phyloP scores from a whole-genome alignment of 2,329 filamentous ascomycete genomes.

The Orbilia brochopaga region DNA sequence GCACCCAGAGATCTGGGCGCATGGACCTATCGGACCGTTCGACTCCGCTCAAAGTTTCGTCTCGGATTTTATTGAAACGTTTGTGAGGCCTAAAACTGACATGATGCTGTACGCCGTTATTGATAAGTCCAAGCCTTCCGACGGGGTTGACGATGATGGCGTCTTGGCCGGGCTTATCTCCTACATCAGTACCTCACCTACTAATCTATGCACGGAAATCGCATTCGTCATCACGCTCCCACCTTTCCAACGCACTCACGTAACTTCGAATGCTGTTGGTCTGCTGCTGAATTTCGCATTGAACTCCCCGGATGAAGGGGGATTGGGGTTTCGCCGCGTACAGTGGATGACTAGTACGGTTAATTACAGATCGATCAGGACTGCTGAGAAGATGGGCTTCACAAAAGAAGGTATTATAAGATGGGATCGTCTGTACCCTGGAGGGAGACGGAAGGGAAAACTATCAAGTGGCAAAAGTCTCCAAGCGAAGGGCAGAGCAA shows the following conservation, averaged over 20 bases:
- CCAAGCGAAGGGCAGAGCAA: conserved; percentile 21
- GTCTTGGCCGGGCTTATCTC: conserved; percentile 55
- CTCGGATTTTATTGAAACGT: conserved; percentile 35
- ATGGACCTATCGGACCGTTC: conserved; percentile 52
- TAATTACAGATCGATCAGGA: conserved; percentile 54
- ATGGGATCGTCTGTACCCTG: conserved; percentile 56
- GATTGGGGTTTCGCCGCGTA: conserved; percentile 55
- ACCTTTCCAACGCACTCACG: conserved; percentile 57
- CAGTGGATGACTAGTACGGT: conserved; percentile 56
- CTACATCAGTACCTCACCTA: conserved; percentile 53
- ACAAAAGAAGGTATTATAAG: conserved; percentile 56
- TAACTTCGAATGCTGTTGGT: conserved; percentile 57
- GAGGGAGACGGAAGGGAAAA: conserved; percentile 53
- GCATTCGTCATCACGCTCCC: conserved; percentile 58
- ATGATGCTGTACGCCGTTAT: conserved; percentile 54
- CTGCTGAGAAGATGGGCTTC: conserved; percentile 58
- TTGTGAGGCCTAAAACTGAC: conserved; percentile 14
- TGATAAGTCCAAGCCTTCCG: conserved; percentile 54
- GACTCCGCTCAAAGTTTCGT: conserved; percentile 42
- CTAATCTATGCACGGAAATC: conserved; percentile 54
- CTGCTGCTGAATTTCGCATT: conserved; percentile 57
- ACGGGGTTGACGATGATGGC: conserved; percentile 54
- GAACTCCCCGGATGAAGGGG: conserved; percentile 51
- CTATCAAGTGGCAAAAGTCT: conserved; percentile 53
- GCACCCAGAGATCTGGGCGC: conserved; percentile 52